These are phyloP conservation scores for Suillus tomentosus DNA, from an alignment of 768 basidiomycete species.

Conservation along the genomic window DNA sequence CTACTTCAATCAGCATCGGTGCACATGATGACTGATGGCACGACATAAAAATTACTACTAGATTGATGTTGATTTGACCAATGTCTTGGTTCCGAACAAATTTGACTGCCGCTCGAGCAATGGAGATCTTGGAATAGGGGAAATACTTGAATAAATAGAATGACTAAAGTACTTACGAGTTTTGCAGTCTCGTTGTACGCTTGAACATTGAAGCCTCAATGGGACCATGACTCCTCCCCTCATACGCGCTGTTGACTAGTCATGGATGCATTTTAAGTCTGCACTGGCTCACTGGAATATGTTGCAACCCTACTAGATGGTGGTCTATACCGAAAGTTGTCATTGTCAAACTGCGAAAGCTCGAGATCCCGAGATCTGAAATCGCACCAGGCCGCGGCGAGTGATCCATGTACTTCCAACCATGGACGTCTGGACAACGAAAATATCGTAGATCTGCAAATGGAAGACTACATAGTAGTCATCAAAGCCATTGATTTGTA, in stretches of 20 bases:
- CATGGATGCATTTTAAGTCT: neutral
- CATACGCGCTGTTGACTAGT: neutral
- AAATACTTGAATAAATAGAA: neutral
- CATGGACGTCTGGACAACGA: too few species aligned
- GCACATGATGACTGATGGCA: neutral
- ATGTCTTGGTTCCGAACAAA: neutral
- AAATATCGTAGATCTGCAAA: too few species aligned
- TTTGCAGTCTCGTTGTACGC: neutral
- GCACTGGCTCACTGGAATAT: too few species aligned
- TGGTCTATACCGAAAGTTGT: neutral
- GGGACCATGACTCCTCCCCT: neutral
- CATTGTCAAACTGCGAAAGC: neutral
- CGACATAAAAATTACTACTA: neutral
- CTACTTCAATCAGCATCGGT: neutral
- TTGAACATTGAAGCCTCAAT: neutral
- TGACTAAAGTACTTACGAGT: neutral
- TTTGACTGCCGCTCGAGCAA: neutral
- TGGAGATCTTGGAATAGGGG: neutral
- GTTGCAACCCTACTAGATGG: too few species aligned
- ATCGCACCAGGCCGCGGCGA: neutral
- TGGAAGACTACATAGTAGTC: too few species aligned
- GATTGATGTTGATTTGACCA: neutral
- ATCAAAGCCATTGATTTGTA: too few species aligned
- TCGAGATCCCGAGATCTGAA: neutral
- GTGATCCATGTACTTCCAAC: too few species aligned